phyloP scores from a whole-genome alignment of 2,329 filamentous ascomycete genomes.

The Cercospora sp. region DNA sequence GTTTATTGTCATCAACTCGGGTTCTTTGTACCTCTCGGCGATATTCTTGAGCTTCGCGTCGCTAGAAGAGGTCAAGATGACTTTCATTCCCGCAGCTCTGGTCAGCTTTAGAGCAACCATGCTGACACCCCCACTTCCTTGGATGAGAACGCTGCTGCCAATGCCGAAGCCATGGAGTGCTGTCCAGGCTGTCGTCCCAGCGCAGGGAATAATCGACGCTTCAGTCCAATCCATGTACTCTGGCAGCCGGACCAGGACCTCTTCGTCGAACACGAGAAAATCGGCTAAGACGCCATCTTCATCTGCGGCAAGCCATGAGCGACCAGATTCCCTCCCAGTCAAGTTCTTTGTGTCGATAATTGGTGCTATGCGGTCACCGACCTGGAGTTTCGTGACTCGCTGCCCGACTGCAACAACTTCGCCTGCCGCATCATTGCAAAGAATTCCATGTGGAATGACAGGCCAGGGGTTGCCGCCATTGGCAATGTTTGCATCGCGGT shows the following conservation, averaged over 20 bases:
- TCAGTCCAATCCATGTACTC: constrained; percentile 58
- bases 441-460: constrained; percentile 32
- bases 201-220: constrained; percentile 40
- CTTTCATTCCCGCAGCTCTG: background rate
- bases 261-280: constrained; percentile 56
- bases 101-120: background rate
- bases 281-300: constrained; percentile 58
- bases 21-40: background rate
- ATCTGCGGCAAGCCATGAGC: constrained; percentile 57
- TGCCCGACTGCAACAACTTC: constrained; percentile 27
- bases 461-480: constrained; percentile 39
- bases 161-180: too few species aligned
- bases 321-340: constrained; percentile 40
- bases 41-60: background rate
- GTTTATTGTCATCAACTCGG: background rate
- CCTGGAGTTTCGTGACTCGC: constrained; percentile 23
- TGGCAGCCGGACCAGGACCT: constrained; percentile 56
- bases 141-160: background rate
- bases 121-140: background rate
- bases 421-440: constrained; percentile 40
- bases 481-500: constrained; percentile 47
- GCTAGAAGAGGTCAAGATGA: background rate
- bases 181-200: background rate
- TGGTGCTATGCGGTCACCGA: constrained; percentile 30
- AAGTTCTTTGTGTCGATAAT: constrained; percentile 47